Conservation (phyloP, 306 rosid genomes). For the Geum urbanum region DNA sequence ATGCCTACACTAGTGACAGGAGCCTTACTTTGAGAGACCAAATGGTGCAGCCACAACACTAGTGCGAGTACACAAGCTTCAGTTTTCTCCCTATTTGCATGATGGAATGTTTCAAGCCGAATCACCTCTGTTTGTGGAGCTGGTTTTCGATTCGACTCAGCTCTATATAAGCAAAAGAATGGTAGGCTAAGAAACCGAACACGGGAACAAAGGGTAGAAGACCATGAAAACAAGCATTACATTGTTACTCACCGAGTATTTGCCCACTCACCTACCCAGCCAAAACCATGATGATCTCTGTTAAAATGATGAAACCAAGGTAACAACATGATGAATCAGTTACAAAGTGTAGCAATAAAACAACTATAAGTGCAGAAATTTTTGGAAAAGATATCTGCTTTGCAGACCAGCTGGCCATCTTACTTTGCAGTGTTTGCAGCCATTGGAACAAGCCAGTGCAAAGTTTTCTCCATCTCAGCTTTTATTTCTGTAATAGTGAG, state of each 20-base stretch:
- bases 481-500: constrained; percentile 57
- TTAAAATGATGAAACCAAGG: constrained; percentile 29
- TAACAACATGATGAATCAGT: constrained; percentile 24
- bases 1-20: constrained; percentile 24
- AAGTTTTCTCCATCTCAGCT: constrained; percentile 83
- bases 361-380: constrained; percentile 7
- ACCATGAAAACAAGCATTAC: not conserved
- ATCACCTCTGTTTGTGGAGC: constrained; percentile 41
- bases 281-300: constrained; percentile 94
- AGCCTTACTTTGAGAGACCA: constrained; percentile 45
- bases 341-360: constrained; percentile 10
- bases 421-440: constrained; percentile 90
- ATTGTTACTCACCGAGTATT: constrained; percentile 57
- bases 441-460: constrained; percentile 77
- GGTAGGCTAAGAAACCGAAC: constrained; percentile 4
- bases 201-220: not conserved
- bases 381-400: constrained; percentile 9
- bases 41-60: constrained; percentile 75
- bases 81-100: constrained; percentile 68
- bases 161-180: constrained; percentile 36
- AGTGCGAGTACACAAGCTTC: constrained; percentile 60
- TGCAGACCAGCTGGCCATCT: constrained; percentile 30
- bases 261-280: constrained; percentile 98
- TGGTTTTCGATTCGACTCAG: constrained; percentile 55
- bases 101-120: constrained; percentile 80